Evolutionary conservation across 208 protist genomes (phyloP).

Genomic region (Jaenimonas drosophilae): DNA sequence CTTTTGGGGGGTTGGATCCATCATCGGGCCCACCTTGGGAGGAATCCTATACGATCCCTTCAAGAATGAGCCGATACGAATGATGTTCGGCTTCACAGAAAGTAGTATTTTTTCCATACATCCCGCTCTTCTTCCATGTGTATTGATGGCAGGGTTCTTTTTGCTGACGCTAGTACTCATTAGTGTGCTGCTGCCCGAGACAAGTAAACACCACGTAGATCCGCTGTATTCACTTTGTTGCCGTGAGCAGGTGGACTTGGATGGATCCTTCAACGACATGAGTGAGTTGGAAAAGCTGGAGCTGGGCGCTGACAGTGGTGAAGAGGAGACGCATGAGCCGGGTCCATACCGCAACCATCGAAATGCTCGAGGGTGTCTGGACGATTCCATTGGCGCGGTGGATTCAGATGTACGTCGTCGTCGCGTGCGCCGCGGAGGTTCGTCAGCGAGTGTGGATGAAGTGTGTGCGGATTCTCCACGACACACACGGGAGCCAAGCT

Average conservation of each 20-base stretch:
- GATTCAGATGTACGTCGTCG: too few relatives aligned
- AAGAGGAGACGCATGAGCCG: constrained; percentile 10
- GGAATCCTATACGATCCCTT: constrained; percentile 54
- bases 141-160: constrained; percentile 40
- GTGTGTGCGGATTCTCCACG: too few relatives aligned
- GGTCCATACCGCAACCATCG: too few relatives aligned
- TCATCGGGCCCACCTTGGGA: constrained; percentile 46
- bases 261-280: constrained; percentile 8
- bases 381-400: not conserved
- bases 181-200: constrained; percentile 44
- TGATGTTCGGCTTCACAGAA: constrained; percentile 18
- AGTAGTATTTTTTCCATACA: constrained; percentile 25
- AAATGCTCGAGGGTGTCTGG: too few relatives aligned
- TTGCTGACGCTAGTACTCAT: constrained; percentile 32
- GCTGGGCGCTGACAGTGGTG: constrained; percentile 4
- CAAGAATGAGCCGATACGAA: constrained; percentile 21
- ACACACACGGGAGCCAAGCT: too few relatives aligned
- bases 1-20: constrained; percentile 36
- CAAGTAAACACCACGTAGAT: constrained; percentile 34
- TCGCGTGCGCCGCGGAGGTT: not conserved
- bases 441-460: not conserved
- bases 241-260: too few relatives aligned
- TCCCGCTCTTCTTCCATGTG: constrained; percentile 35
- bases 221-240: constrained; percentile 28
- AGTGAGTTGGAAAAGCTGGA: constrained; percentile 2